Evolutionary conservation across 1,284 basidiomycete species (phyloP).

Genomic region (Schizopora paradoxa): DNA sequence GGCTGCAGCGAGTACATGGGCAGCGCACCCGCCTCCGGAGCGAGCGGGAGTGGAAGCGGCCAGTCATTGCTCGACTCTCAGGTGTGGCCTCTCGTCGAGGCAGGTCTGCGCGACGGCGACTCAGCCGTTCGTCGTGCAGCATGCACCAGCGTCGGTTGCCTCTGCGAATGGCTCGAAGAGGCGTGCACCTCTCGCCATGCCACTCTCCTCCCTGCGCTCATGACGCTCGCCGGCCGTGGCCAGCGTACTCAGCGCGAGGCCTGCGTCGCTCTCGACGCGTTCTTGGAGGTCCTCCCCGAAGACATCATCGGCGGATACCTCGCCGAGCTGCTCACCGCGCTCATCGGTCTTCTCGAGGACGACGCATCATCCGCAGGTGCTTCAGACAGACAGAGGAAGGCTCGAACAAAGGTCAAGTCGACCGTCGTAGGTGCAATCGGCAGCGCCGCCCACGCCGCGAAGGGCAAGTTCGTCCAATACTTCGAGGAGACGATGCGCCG

Average conservation of each 20-base stretch:
- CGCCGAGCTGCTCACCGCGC: constrained; percentile 91
- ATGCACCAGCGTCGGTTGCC: constrained; percentile 91
- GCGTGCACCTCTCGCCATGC: constrained; percentile 85
- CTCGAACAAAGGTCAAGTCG: constrained; percentile 83
- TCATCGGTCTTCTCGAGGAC: constrained; percentile 85
- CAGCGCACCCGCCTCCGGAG: constrained; percentile 83
- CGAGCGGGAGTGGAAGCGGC: no score
- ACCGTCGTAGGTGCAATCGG: constrained; percentile 98
- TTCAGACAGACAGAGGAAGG: no score
- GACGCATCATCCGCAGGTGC: no score
- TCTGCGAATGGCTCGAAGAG: constrained; percentile 98
- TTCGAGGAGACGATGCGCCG: constrained; percentile 91
- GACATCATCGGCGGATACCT: constrained; percentile 88
- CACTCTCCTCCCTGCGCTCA: constrained; percentile 85
- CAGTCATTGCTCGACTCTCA: constrained; percentile 38
- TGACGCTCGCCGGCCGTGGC: constrained; percentile 88
- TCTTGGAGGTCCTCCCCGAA: constrained; percentile 93
- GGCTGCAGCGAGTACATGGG: constrained; percentile 99
- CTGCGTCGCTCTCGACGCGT: constrained; percentile 93
- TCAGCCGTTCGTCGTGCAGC: constrained; percentile 89
- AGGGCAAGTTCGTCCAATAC: constrained; percentile 89
- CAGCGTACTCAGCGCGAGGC: constrained; percentile 85
- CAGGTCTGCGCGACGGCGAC: constrained; percentile 82
- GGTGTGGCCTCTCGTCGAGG: constrained; percentile 94
- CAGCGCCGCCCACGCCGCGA: constrained; percentile 96